phyloP scores from a whole-genome alignment of 129 eudicot species.

The Erigeron canadensis region DNA sequence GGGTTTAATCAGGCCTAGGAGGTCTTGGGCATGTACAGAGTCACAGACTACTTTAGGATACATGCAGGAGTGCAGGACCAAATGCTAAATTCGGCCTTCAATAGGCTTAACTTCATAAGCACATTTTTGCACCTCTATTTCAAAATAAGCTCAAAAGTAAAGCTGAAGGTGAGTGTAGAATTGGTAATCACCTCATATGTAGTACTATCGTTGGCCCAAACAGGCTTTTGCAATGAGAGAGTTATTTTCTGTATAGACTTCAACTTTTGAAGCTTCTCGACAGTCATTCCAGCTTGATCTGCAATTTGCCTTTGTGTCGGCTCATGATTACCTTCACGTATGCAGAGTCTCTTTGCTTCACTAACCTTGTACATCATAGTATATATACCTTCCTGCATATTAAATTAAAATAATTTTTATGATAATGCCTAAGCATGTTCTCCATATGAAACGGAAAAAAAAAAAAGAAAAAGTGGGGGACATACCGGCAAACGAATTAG shows the following conservation, averaged over 20 bases:
- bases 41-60: too few species aligned
- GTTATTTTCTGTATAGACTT: constrained; percentile 47
- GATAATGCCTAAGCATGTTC: neutral
- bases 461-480: too few species aligned
- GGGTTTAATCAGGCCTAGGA: neutral
- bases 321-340: constrained; percentile 60
- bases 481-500: constrained; percentile 88
- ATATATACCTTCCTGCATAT: constrained; percentile 74
- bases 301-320: constrained; percentile 76
- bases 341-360: constrained; percentile 72
- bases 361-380: constrained; percentile 61
- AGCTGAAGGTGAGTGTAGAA: neutral
- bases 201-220: constrained; percentile 70
- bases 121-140: neutral
- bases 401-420: neutral
- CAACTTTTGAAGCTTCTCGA: constrained; percentile 67
- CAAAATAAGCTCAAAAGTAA: neutral
- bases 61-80: neutral
- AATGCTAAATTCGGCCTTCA: neutral
- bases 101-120: neutral
- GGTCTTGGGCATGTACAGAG: neutral
- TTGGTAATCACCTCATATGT: constrained; percentile 60
- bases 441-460: neutral
- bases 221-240: constrained; percentile 71
- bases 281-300: constrained; percentile 64